These are phyloP conservation scores for Oryza meyeriana DNA, from an alignment of 176 grass and related monocot species.

Conservation along the genomic window DNA sequence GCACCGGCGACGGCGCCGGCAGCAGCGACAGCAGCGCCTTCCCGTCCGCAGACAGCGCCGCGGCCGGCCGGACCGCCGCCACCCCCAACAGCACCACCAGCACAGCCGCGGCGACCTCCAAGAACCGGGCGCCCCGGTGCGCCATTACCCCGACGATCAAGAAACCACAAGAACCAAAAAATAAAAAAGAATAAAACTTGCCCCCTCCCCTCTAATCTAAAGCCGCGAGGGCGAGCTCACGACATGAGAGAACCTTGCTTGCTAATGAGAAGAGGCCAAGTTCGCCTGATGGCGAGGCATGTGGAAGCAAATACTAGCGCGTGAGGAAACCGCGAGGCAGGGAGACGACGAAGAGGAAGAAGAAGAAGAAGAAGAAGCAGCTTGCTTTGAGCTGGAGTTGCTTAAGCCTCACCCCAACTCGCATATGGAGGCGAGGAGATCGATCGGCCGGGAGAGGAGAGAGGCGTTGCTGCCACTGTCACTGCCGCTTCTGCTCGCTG, in stretches of 20 bases:
- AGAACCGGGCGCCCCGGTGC: neutral
- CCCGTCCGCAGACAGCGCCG: conserved; percentile 54
- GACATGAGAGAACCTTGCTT: conserved; percentile 8
- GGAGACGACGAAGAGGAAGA: neutral
- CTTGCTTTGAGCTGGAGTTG: conserved; percentile 37
- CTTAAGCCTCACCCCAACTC: conserved; percentile 54
- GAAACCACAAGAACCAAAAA: neutral
- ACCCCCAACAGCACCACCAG: neutral
- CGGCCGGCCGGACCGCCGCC: neutral
- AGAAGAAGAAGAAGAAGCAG: neutral
- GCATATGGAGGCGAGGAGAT: conserved; percentile 42
- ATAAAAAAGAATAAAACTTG: neutral
- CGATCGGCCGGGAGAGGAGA: conserved; percentile 26
- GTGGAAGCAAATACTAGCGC: conserved; percentile 41
- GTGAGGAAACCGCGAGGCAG: conserved; percentile 22
- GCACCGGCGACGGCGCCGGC: conserved; percentile 45
- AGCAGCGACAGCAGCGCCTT: conserved; percentile 69
- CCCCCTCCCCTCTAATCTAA: neutral
- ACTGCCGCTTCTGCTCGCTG: neutral
- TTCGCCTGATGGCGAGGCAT: conserved; percentile 35
- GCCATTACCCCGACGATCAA: conserved; percentile 39
- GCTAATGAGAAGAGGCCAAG: conserved; percentile 3
- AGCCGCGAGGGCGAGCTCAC: conserved; percentile 22
- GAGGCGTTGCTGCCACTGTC: neutral
- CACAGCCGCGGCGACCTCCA: neutral